phyloP scores from a whole-genome alignment of 805 yeast species.

The Teunomyces gatunensis region DNA sequence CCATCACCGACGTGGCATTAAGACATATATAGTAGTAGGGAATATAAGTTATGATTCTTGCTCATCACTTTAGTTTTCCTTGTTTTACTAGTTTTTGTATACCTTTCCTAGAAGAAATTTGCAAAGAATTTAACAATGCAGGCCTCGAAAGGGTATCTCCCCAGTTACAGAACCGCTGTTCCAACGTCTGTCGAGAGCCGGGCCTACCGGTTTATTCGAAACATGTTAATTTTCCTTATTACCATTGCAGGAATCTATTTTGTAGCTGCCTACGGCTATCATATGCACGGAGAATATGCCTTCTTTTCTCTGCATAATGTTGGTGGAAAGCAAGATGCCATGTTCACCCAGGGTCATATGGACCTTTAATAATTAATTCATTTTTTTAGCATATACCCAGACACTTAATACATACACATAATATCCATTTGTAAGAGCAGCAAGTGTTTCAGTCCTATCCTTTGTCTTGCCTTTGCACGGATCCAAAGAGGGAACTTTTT shows the following conservation, averaged over 20 bases:
- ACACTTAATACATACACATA: not conserved
- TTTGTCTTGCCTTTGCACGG: not conserved
- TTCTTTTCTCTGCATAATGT: not conserved
- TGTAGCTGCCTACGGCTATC: slow-evolving; percentile 13
- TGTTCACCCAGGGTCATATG: not conserved
- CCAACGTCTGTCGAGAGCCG: slow-evolving; percentile 2
- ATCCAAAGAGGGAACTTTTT: not conserved
- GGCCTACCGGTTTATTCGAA: slow-evolving; percentile 5
- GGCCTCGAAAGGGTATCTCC: slow-evolving; percentile 1
- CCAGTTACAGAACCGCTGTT: slow-evolving; percentile 9
- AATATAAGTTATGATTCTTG: not conserved
- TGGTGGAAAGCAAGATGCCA: not conserved
- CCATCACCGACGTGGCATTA: not conserved
- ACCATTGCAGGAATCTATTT: slow-evolving; percentile 11
- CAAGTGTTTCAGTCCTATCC: not conserved
- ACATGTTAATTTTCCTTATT: slow-evolving; percentile 9
- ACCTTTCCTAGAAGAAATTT: too few relatives aligned
- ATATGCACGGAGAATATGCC: slow-evolving; percentile 7
- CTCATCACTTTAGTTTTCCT: not conserved
- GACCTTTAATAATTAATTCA: not conserved
- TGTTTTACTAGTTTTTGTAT: too few relatives aligned
- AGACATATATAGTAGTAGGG: not conserved
- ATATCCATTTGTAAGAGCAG: not conserved
- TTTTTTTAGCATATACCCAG: not conserved
- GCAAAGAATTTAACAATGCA: not conserved